A percentile compares a stretch with the other conserved stretches of the same genome.
Evolutionary conservation across 2,329 filamentous ascomycete genomes (phyloP).

Genomic region (Talaromyces sp.): DNA sequence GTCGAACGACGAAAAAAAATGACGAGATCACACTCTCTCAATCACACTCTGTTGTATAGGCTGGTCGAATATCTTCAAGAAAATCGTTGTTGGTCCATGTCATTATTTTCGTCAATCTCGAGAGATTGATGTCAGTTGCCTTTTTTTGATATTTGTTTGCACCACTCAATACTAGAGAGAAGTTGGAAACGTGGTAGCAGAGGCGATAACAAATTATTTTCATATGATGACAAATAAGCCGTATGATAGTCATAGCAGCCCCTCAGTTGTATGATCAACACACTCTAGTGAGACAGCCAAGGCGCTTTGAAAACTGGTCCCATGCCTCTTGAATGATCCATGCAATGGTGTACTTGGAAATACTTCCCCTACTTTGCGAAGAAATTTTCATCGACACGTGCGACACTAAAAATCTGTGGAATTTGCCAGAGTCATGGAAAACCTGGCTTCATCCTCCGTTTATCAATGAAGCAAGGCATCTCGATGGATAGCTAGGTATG

Average conservation of each 20-base stretch:
- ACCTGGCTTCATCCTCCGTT: too few relatives aligned
- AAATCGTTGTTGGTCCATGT: not conserved
- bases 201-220: not conserved
- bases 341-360: too few relatives aligned
- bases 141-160: too few relatives aligned
- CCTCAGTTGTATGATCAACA: not conserved
- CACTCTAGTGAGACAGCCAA: not conserved
- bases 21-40: not conserved
- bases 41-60: not conserved
- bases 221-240: not conserved
- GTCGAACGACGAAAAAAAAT: not conserved
- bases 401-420: too few relatives aligned
- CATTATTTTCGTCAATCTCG: not conserved
- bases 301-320: not conserved
- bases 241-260: not conserved
- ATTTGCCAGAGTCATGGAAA: too few relatives aligned
- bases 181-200: not conserved
- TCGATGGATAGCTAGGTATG: too few relatives aligned
- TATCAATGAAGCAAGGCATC: too few relatives aligned
- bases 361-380: too few relatives aligned
- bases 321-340: too few relatives aligned
- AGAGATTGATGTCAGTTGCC: not conserved
- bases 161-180: not conserved
- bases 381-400: too few relatives aligned
- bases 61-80: not conserved